These are phyloP conservation scores for Hyaloperonospora brassicae DNA, from an alignment of 352 stramenopile genomes.

Conservation along the genomic window DNA sequence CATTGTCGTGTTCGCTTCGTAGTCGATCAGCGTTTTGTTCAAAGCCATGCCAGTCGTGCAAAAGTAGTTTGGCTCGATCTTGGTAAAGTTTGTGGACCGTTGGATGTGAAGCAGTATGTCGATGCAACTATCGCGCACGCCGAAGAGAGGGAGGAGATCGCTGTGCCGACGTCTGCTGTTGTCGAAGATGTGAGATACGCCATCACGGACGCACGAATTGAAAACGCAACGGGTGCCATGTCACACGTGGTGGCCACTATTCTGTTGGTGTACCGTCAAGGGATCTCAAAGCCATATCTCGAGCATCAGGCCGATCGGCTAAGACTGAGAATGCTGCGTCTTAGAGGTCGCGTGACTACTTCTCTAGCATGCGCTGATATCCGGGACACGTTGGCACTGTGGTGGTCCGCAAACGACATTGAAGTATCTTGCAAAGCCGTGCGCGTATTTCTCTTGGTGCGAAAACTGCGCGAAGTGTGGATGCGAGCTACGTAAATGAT, in stretches of 20 bases:
- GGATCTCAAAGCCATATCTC: constrained; percentile 62
- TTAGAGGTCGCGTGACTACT: constrained; percentile 61
- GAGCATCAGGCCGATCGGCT: constrained; percentile 69
- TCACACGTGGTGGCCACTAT: constrained; percentile 70
- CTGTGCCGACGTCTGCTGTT: constrained; percentile 28
- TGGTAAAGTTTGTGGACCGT: constrained; percentile 63
- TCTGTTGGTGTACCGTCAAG: constrained; percentile 70
- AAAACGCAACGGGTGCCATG: constrained; percentile 56
- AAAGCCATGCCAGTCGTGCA: constrained; percentile 60
- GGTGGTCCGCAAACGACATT: too few species aligned
- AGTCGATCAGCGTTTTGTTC: constrained; percentile 57
- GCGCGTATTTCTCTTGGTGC: too few species aligned
- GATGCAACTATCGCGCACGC: constrained; percentile 19
- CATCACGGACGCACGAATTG: constrained; percentile 66
- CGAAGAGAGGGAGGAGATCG: constrained; percentile 26
- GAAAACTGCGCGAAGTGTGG: too few species aligned
- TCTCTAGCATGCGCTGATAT: too few species aligned
- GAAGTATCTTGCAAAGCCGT: too few species aligned
- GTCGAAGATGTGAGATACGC: constrained; percentile 63
- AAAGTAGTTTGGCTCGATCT: constrained; percentile 78
- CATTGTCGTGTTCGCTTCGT: too few species aligned
- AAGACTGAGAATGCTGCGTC: constrained; percentile 53
- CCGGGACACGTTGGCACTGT: too few species aligned
- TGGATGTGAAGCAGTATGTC: constrained; percentile 57
- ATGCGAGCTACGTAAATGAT: too few species aligned